phyloP scores from a whole-genome alignment of 768 basidiomycete genomes.

The Clavulina sp. region DNA sequence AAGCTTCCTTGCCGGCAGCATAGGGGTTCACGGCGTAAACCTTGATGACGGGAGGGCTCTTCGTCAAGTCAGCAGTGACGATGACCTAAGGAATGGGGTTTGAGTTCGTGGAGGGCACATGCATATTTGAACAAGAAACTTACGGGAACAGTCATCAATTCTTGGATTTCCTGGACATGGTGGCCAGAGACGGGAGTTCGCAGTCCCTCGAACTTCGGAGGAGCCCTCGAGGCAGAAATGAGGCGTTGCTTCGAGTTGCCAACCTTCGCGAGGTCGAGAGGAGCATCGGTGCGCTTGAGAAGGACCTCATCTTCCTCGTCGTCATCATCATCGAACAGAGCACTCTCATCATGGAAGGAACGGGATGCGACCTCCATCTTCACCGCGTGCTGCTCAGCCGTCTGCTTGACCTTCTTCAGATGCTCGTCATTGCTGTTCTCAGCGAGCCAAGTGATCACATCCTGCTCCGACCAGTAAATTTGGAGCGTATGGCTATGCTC shows the following conservation, averaged over 20 bases:
- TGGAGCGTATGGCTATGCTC: constrained; percentile 84
- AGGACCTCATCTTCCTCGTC: constrained; percentile 65
- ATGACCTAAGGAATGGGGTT: constrained; percentile 45
- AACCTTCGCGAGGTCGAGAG: constrained; percentile 15
- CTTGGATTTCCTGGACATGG: constrained; percentile 86
- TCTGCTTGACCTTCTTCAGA: constrained; percentile 83
- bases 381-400: constrained; percentile 73
- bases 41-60: constrained; percentile 93
- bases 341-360: constrained; percentile 71
- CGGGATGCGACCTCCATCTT: constrained; percentile 85
- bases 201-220: constrained; percentile 72
- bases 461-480: constrained; percentile 89
- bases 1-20: constrained; percentile 43
- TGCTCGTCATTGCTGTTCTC: constrained; percentile 95
- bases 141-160: constrained; percentile 86
- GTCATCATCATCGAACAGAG: constrained; percentile 79
- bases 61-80: constrained; percentile 85
- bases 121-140: constrained; percentile 17
- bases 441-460: constrained; percentile 89
- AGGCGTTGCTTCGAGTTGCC: constrained; percentile 63
- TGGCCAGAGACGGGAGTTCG: constrained; percentile 60
- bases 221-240: constrained; percentile 55
- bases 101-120: constrained; percentile 6
- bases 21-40: constrained; percentile 93
- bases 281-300: constrained; percentile 36